A percentile compares a stretch with the other conserved stretches of the same genome.
phyloP scores from a whole-genome alignment of 768 basidiomycete species.

The Pulveroboletus sp. region DNA sequence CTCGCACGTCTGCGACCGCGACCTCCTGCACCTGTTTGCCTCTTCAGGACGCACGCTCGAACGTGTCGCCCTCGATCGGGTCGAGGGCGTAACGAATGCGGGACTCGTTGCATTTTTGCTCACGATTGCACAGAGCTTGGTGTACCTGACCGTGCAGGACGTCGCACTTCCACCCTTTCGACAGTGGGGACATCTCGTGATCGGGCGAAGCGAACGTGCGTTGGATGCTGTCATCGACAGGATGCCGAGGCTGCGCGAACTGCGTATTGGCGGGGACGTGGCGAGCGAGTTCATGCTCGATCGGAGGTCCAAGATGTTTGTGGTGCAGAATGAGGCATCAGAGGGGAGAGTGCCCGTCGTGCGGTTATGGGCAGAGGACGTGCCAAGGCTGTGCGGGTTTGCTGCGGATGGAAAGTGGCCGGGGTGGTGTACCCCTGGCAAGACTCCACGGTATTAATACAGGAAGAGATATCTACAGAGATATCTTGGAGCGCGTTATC shows the following conservation, averaged over 20 bases:
- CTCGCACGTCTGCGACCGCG: slow-evolving; percentile 16
- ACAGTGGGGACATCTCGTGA: slow-evolving; percentile 15
- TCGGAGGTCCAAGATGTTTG: slow-evolving; percentile 18
- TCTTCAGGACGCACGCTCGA: slow-evolving; percentile 16
- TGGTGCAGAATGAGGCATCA: background rate
- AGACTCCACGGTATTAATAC: background rate
- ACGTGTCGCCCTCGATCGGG: slow-evolving; percentile 12
- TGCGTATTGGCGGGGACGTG: slow-evolving; percentile 20
- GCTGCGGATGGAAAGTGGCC: slow-evolving; percentile 20
- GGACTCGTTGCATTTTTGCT: slow-evolving; percentile 16
- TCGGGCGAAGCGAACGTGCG: slow-evolving; percentile 19
- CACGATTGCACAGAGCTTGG: slow-evolving; percentile 10
- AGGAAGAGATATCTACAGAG: background rate
- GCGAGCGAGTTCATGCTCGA: slow-evolving; percentile 25
- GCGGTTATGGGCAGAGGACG: slow-evolving; percentile 18
- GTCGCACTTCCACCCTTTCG: slow-evolving; percentile 17
- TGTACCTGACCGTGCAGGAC: slow-evolving; percentile 14
- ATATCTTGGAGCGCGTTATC: too few species aligned
- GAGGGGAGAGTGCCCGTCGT: slow-evolving; percentile 12
- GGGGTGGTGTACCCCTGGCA: slow-evolving; percentile 19
- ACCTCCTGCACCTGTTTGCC: slow-evolving; percentile 14
- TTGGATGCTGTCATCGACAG: slow-evolving; percentile 17
- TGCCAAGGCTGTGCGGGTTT: slow-evolving; percentile 21
- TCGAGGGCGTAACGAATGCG: slow-evolving; percentile 19
- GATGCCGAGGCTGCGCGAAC: slow-evolving; percentile 15